Evolutionary conservation across 2,329 filamentous ascomycete species (phyloP), one percentile per base, ranked within the genome.

Genomic region (Penicillium sp.): DNA sequence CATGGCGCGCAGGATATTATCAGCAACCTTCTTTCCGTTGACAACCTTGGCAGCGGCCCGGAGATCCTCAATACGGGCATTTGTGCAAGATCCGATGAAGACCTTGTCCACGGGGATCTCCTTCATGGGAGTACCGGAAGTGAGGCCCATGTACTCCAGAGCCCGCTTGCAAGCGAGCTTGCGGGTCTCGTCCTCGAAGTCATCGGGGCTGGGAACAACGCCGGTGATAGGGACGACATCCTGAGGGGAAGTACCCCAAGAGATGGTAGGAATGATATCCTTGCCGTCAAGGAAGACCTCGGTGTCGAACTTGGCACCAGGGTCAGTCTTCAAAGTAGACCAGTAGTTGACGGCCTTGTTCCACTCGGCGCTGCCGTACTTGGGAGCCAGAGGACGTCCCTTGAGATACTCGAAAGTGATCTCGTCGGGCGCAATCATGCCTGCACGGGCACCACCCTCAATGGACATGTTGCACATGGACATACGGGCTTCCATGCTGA

Each of bases 391-490:
- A 33, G 93, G 93, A 55, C 86, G 84, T 62, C 87, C 89, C 78
- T 93, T 93, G 64, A 98, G 86, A 69, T 97, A 98, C 59, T 95
- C 89, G 62, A 95, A 95, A 25, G 93, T 97, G 50, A 78, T 87
- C 66, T 96, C 86, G 66, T 98, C 93, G 4, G 93, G 93, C 8
- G 93, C 93, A 52, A 98, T 86, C 90, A 98, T 95, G 59, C 93
- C 93, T 53, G 92, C 92, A 74, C 93, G 82, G 42, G 93, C 93
- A 72, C 93, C 93, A 60, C 81, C 93, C 78, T 98, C 93, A 61
- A 97, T 96, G 12, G 91, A 90, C 93, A 97, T 97, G 78, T 98
- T 98, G 78, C 93, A 97, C 70, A 98, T 95, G 56, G 91, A 96
- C 93, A 98, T 97, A 60, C 93, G 84, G 38, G 92, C 93, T 74